phyloP scores from a whole-genome alignment of 2,329 filamentous ascomycete genomes.

The Phaeophleospora eucalypticola region DNA sequence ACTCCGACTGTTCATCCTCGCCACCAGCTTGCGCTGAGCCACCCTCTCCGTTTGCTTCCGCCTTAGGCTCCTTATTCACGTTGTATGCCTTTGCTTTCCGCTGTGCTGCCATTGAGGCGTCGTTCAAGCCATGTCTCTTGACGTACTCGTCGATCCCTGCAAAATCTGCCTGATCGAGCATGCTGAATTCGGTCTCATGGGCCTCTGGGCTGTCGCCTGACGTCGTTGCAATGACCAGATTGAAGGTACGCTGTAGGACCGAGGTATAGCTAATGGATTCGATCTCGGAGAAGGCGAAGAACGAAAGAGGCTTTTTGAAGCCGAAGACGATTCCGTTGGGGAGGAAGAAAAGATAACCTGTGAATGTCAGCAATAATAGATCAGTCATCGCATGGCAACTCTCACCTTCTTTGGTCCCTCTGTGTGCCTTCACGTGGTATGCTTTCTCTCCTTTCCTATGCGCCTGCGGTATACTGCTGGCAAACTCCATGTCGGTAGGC shows the following conservation, averaged over 20 bases:
- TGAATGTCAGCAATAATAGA: background rate
- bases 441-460: constrained; percentile 61
- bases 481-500: constrained; percentile 55
- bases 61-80: constrained; percentile 39
- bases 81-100: constrained; percentile 59
- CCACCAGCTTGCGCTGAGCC: constrained; percentile 11
- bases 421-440: constrained; percentile 60
- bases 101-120: constrained; percentile 59
- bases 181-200: constrained; percentile 58
- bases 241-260: constrained; percentile 62
- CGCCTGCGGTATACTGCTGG: constrained; percentile 55
- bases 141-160: constrained; percentile 60
- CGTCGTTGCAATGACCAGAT: constrained; percentile 51
- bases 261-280: constrained; percentile 61
- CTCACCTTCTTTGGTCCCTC: constrained; percentile 62
- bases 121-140: constrained; percentile 57
- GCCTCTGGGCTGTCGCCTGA: constrained; percentile 10
- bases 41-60: constrained; percentile 18
- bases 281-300: constrained; percentile 58
- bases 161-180: constrained; percentile 63
- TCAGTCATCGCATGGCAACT: background rate
- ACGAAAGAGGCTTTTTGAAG: constrained; percentile 62
- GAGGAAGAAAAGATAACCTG: constrained; percentile 61
- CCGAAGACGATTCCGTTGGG: constrained; percentile 59
- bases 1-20: constrained; percentile 25